phyloP scores from a whole-genome alignment of 1,139 yeast genomes.

The Yamadazyma trypodendri region DNA sequence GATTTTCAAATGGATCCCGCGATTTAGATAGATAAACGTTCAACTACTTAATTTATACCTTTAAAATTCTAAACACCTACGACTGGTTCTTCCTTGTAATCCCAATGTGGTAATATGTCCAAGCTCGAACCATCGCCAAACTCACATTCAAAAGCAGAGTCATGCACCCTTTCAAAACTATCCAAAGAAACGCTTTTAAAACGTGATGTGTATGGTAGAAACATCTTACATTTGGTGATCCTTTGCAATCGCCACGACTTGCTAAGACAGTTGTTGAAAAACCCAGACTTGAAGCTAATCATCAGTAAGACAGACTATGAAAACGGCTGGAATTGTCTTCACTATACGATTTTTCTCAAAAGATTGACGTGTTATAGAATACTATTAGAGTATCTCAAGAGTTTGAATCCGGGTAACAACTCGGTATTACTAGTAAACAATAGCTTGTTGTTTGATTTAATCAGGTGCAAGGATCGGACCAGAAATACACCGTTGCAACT shows the following conservation, averaged over 20 bases:
- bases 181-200: constrained; percentile 42
- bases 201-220: constrained; percentile 75
- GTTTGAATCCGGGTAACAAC: constrained; percentile 7
- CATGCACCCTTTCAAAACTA: constrained; percentile 25
- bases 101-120: not conserved
- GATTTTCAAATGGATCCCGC: too few species aligned
- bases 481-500: constrained; percentile 65
- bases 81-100: too few species aligned
- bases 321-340: constrained; percentile 83
- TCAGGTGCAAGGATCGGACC: constrained; percentile 65
- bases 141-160: not conserved
- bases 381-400: constrained; percentile 37
- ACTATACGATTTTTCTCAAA: constrained; percentile 62
- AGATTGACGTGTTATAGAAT: constrained; percentile 55
- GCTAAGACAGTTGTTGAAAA: constrained; percentile 46
- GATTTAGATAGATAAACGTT: not conserved
- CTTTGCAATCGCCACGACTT: constrained; percentile 50
- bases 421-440: constrained; percentile 22
- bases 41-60: not conserved
- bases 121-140: not conserved
- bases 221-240: constrained; percentile 59
- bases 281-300: constrained; percentile 38
- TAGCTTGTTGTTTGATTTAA: constrained; percentile 32
- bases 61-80: not conserved
- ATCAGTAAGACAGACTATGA: constrained; percentile 60